Percentiles rank a stretch among this genome's conserved stretches.
phyloP scores from a whole-genome alignment of 345 rosid genomes.

The Lumnitzera racemosa region DNA sequence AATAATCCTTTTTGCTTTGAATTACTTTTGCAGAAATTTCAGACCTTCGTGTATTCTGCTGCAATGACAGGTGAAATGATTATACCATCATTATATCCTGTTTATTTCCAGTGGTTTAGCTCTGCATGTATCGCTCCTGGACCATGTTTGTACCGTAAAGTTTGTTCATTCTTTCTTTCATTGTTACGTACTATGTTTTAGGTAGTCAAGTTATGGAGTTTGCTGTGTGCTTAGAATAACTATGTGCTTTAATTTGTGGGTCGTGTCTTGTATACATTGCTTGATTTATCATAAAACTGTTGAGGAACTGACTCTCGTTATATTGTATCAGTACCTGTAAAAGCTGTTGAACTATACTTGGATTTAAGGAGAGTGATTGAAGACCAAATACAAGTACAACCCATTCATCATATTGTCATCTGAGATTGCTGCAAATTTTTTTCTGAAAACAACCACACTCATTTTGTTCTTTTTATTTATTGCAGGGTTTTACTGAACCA shows the following conservation, averaged over 20 bases:
- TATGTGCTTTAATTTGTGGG: neutral
- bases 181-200: neutral
- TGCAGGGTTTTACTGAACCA: slow-evolving; percentile 87
- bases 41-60: slow-evolving; percentile 45
- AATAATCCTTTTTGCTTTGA: slow-evolving; percentile 1
- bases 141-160: too few species aligned
- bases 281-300: neutral
- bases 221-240: neutral
- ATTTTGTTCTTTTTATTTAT: slow-evolving; percentile 1
- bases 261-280: neutral
- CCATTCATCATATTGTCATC: slow-evolving; percentile 1
- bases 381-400: slow-evolving; percentile 66
- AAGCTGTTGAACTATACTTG: slow-evolving; percentile 77
- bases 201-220: neutral
- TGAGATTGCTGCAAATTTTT: slow-evolving; percentile 1
- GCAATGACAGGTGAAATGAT: slow-evolving; percentile 52
- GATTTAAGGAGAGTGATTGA: slow-evolving; percentile 68
- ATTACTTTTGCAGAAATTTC: slow-evolving; percentile 52
- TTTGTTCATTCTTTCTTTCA: too few species aligned
- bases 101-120: neutral
- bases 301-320: neutral
- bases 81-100: slow-evolving; percentile 1
- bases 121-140: neutral
- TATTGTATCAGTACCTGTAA: slow-evolving; percentile 58
- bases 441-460: neutral